Percentiles rank a stretch among this genome's conserved stretches.
Evolutionary conservation across 345 rosid species (phyloP).

Genomic region (Hibiscus mutabilis): DNA sequence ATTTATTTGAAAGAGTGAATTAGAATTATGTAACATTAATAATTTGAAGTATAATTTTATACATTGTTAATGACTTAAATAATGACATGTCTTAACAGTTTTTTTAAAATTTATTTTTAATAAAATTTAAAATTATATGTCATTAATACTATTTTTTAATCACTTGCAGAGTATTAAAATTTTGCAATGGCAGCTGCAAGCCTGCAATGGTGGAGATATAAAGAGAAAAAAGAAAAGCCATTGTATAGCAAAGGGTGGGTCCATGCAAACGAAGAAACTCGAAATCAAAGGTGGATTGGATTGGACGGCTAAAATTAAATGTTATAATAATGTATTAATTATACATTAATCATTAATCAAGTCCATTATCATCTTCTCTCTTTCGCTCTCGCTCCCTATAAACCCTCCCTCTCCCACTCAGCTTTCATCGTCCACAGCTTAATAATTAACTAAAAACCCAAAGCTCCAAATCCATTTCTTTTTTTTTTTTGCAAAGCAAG

Average conservation of each 20-base stretch:
- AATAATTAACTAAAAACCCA: not conserved
- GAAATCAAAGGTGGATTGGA: conserved; percentile 21
- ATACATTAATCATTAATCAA: not conserved
- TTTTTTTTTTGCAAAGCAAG: not conserved
- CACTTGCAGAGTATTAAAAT: no score
- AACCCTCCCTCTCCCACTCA: conserved; percentile 5
- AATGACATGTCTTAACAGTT: no score
- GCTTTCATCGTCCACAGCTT: not conserved
- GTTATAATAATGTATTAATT: not conserved
- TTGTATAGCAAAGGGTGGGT: conserved; percentile 22
- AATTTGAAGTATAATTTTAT: no score
- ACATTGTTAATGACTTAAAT: no score
- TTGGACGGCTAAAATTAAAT: not conserved
- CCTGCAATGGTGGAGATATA: not conserved
- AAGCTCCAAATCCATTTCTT: not conserved
- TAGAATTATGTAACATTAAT: no score
- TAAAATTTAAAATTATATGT: no score
- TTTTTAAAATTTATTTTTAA: no score
- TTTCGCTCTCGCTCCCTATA: conserved; percentile 14
- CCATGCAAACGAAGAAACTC: conserved; percentile 7
- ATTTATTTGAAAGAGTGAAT: no score
- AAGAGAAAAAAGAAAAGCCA: not conserved
- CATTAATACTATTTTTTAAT: no score
- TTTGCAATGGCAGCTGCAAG: not conserved
- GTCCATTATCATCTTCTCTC: not conserved